phyloP scores from a whole-genome alignment of 2,329 filamentous ascomycete genomes.

The Elsinoe perseae region DNA sequence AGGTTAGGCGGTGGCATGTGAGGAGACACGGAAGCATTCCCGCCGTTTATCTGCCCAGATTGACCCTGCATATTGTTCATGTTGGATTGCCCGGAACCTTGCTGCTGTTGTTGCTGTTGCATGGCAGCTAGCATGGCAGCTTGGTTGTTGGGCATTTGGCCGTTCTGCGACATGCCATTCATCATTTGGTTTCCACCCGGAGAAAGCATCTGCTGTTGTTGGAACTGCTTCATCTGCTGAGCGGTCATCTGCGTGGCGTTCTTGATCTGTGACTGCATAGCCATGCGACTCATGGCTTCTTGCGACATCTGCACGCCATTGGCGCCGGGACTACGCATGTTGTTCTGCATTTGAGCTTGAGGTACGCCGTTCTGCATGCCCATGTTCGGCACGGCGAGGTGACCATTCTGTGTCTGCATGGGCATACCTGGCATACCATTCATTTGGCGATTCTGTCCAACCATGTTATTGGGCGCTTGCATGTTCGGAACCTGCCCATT shows the following conservation, averaged over 20 bases:
- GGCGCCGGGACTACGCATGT: constrained; percentile 19
- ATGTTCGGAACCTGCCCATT: constrained; percentile 28
- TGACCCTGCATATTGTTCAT: constrained; percentile 19
- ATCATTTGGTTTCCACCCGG: constrained; percentile 5
- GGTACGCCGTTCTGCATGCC: constrained; percentile 51
- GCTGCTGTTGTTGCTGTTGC: constrained; percentile 16
- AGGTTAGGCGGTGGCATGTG: constrained; percentile 34
- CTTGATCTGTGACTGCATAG: constrained; percentile 14
- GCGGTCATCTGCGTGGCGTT: constrained; percentile 22
- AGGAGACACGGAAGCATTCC: constrained; percentile 29
- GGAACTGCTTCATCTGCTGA: constrained; percentile 20
- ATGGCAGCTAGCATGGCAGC: constrained; percentile 13
- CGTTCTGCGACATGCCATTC: constrained; percentile 12
- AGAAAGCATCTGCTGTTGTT: constrained; percentile 12
- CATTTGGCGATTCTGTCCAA: constrained; percentile 24
- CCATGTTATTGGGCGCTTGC: not conserved
- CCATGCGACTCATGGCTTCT: constrained; percentile 22
- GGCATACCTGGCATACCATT: constrained; percentile 37
- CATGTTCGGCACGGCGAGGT: constrained; percentile 43
- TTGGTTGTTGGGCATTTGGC: constrained; percentile 9
- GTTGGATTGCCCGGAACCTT: constrained; percentile 15
- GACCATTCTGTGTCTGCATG: constrained; percentile 42
- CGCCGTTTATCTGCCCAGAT: constrained; percentile 20
- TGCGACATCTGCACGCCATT: constrained; percentile 17
- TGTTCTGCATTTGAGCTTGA: constrained; percentile 47